Percentiles rank a stretch among this genome's conserved stretches.
phyloP scores from a whole-genome alignment of 208 protist genomes.

The Tritrichomonas musculus region DNA sequence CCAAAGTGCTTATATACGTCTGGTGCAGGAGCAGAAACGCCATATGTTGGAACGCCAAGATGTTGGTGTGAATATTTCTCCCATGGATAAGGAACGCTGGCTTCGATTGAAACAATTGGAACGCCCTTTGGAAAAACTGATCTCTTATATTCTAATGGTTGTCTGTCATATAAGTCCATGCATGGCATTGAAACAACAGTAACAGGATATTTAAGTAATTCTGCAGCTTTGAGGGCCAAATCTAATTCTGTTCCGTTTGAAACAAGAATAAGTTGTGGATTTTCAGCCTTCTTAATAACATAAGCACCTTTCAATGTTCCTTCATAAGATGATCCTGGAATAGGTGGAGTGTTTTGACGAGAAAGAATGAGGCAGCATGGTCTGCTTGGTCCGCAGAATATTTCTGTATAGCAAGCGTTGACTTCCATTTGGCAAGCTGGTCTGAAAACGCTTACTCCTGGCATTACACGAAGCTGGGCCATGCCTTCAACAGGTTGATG shows the following conservation, averaged over 20 bases:
- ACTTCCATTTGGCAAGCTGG: conserved; percentile 87
- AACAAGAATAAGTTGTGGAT: conserved; percentile 74
- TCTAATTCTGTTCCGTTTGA: conserved; percentile 87
- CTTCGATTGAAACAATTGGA: conserved; percentile 42
- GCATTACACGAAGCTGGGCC: conserved; percentile 67
- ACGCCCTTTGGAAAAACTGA: conserved; percentile 36
- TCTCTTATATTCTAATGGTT: conserved; percentile 72
- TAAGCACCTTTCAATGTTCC: conserved; percentile 54
- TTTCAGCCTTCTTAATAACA: conserved; percentile 44
- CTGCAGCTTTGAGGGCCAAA: conserved; percentile 34
- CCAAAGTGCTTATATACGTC: neutral
- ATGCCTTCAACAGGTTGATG: conserved; percentile 73
- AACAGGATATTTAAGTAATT: conserved; percentile 16
- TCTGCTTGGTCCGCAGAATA: conserved; percentile 34
- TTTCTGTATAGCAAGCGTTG: conserved; percentile 30
- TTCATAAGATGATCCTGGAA: conserved; percentile 64
- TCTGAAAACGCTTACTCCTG: conserved; percentile 82
- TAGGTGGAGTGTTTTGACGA: conserved; percentile 77
- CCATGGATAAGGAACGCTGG: neutral
- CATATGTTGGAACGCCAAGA: conserved; percentile 35
- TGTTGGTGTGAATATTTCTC: conserved; percentile 29
- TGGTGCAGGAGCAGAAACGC: neutral
- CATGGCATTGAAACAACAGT: conserved; percentile 93
- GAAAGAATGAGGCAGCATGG: conserved; percentile 79
- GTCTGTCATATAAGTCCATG: conserved; percentile 84